phyloP scores from a whole-genome alignment of 345 rosid species.

The Salix exigua region DNA sequence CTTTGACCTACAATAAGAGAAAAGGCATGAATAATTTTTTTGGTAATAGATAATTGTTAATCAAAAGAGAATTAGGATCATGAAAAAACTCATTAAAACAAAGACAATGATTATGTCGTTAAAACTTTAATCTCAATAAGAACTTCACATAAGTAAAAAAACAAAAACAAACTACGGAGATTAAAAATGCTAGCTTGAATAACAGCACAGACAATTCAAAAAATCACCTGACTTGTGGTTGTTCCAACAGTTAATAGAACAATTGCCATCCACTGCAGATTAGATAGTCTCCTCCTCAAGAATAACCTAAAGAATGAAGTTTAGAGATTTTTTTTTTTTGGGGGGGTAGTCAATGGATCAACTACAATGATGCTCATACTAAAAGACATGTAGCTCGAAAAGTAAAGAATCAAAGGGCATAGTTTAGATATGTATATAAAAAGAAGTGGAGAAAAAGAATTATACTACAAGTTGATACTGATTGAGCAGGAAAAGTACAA shows the following conservation, averaged over 20 bases:
- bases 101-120: neutral
- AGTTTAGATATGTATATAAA: neutral
- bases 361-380: neutral
- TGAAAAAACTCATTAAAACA: neutral
- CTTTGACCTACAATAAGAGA: constrained; percentile 56
- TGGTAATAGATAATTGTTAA: neutral
- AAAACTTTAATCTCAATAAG: neutral
- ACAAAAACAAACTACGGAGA: neutral
- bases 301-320: constrained; percentile 42
- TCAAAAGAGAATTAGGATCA: neutral
- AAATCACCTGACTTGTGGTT: constrained; percentile 77
- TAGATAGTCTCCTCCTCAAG: constrained; percentile 62
- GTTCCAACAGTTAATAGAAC: constrained; percentile 82
- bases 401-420: neutral
- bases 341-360: neutral
- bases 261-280: constrained; percentile 84
- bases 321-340: neutral
- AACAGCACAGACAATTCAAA: neutral
- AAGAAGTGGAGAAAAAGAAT: too few species aligned
- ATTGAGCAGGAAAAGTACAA: too few species aligned
- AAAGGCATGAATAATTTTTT: neutral
- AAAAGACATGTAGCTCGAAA: neutral
- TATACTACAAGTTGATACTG: too few species aligned
- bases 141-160: neutral
- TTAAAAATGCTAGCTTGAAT: neutral